These are phyloP conservation scores for Papilionanthe hybrid DNA, from an alignment of 116 monocot species.

Conservation along the genomic window DNA sequence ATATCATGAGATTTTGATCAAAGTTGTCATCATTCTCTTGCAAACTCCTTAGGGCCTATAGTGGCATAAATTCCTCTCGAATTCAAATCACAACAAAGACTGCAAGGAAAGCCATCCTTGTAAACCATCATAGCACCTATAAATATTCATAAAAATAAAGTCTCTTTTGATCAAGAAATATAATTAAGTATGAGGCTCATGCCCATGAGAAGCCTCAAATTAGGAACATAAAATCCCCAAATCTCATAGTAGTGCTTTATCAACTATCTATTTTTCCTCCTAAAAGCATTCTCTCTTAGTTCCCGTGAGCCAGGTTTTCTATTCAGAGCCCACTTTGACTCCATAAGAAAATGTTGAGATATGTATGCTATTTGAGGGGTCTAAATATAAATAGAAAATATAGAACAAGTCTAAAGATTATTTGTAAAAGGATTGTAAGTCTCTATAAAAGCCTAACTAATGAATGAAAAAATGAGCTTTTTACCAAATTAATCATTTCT, in stretches of 20 bases:
- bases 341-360: not conserved
- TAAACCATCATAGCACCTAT: not conserved
- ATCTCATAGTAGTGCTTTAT: not conserved
- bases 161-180: not conserved
- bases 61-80: not conserved
- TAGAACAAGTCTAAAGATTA: too few species aligned
- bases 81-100: not conserved
- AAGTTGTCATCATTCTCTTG: not conserved
- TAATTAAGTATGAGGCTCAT: not conserved
- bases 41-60: not conserved
- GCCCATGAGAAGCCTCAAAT: not conserved
- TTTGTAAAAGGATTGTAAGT: too few species aligned
- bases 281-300: not conserved
- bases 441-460: too few species aligned
- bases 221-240: not conserved
- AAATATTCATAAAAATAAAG: not conserved
- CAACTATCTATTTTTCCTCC: not conserved
- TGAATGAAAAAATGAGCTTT: too few species aligned
- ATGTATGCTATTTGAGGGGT: too few species aligned
- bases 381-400: too few species aligned
- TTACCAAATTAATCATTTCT: too few species aligned
- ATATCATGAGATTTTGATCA: not conserved
- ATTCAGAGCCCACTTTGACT: not conserved
- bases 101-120: not conserved
- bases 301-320: not conserved